These are phyloP conservation scores for Boletus pseudopeckii DNA, from an alignment of 768 basidiomycete species.

Conservation along the genomic window DNA sequence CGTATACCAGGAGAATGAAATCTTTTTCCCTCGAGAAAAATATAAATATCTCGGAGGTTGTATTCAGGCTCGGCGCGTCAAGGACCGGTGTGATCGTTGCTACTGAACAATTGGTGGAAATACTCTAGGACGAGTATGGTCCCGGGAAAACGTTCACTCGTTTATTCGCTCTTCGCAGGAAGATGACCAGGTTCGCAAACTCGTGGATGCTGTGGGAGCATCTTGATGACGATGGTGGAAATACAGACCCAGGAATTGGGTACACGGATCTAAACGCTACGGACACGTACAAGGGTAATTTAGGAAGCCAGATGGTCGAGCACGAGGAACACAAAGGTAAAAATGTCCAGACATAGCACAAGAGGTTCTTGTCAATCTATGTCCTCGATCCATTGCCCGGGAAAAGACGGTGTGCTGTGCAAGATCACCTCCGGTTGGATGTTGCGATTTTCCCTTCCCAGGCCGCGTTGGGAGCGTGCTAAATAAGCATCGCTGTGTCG, in stretches of 20 bases:
- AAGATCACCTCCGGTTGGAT: constrained; percentile 4
- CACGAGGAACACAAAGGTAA: constrained; percentile 2
- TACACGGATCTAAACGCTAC: constrained; percentile 22
- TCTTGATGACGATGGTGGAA: neutral
- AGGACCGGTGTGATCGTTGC: neutral
- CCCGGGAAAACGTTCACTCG: neutral
- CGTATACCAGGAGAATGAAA: constrained; percentile 3
- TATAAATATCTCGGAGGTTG: neutral
- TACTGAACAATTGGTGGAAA: neutral
- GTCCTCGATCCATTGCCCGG: constrained; percentile 35
- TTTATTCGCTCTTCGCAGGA: neutral
- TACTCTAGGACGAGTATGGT: neutral
- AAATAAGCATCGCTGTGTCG: constrained; percentile 12
- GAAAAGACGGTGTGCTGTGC: constrained; percentile 24
- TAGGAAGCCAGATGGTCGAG: neutral
- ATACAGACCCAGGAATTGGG: constrained; percentile 8
- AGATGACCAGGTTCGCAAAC: neutral
- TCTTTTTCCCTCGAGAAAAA: neutral
- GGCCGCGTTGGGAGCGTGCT: constrained; percentile 6
- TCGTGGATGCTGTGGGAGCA: neutral
- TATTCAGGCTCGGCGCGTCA: neutral
- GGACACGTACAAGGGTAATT: constrained; percentile 16
- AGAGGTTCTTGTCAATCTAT: constrained; percentile 24
- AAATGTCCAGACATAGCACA: neutral
- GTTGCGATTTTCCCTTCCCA: constrained; percentile 12